Percentiles rank a stretch among this genome's conserved stretches.
Conservation (phyloP, 306 rosid species). For the Comarum palustre region DNA sequence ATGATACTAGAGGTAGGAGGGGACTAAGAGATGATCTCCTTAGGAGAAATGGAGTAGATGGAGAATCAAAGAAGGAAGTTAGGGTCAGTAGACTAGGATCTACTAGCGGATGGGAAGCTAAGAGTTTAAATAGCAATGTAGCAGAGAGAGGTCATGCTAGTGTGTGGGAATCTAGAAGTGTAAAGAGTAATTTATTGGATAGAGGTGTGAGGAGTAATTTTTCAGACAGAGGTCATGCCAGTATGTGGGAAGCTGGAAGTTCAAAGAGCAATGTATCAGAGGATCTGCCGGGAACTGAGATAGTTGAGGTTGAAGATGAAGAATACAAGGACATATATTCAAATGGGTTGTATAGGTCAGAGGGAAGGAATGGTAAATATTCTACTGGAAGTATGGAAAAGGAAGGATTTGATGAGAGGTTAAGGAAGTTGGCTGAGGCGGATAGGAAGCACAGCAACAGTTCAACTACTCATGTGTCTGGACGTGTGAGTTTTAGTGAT, state of each 20-base stretch:
- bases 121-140: not conserved
- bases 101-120: slow-evolving; percentile 6
- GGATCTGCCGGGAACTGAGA: slow-evolving; percentile 14
- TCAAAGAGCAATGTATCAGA: not conserved
- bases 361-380: slow-evolving; percentile 12
- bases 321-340: slow-evolving; percentile 33
- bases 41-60: slow-evolving; percentile 21
- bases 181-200: not conserved
- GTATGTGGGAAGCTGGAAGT: slow-evolving; percentile 20
- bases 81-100: slow-evolving; percentile 16
- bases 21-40: slow-evolving; percentile 23
- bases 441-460: slow-evolving; percentile 24
- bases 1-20: slow-evolving; percentile 3
- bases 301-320: slow-evolving; percentile 35
- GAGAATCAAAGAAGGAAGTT: slow-evolving; percentile 29
- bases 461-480: slow-evolving; percentile 25
- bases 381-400: slow-evolving; percentile 15
- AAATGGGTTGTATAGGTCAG: slow-evolving; percentile 27
- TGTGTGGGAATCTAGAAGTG: not conserved
- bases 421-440: slow-evolving; percentile 9
- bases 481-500: slow-evolving; percentile 27
- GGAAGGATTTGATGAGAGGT: slow-evolving; percentile 24
- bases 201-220: not conserved
- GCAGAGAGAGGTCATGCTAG: not conserved
- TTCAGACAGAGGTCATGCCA: not conserved